Evolutionary conservation across 495 filamentous ascomycete genomes (phyloP).

Genomic region (Neurospora sp.): DNA sequence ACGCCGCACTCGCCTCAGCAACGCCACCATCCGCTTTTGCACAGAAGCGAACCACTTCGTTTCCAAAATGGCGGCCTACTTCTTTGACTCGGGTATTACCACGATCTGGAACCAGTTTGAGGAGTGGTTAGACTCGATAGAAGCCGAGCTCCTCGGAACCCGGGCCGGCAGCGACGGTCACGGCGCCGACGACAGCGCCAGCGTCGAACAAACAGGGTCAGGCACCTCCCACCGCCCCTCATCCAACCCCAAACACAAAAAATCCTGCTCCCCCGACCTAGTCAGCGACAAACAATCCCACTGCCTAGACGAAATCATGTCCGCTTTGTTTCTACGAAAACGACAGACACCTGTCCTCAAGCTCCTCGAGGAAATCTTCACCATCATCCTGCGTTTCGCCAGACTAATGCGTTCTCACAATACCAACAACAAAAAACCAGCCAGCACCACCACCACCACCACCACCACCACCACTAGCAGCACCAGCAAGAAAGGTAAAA

Average conservation of each 20-base stretch:
- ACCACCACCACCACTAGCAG: not conserved
- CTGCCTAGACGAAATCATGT: constrained; percentile 71
- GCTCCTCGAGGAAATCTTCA: constrained; percentile 70
- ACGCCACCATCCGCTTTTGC: constrained; percentile 49
- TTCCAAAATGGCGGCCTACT: constrained; percentile 54
- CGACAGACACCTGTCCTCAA: constrained; percentile 60
- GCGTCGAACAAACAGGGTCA: constrained; percentile 42
- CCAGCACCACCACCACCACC: not conserved
- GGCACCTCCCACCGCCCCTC: constrained; percentile 51
- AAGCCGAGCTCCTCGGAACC: constrained; percentile 37
- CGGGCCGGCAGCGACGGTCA: constrained; percentile 6
- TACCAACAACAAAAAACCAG: too few relatives aligned
- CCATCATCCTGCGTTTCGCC: constrained; percentile 57
- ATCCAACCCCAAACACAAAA: constrained; percentile 30
- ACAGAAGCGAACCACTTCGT: constrained; percentile 74
- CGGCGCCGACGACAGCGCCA: constrained; percentile 23
- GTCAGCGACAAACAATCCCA: constrained; percentile 64
- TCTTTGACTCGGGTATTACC: constrained; percentile 65
- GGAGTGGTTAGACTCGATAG: constrained; percentile 49
- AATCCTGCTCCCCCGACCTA: constrained; percentile 46
- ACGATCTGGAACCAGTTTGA: constrained; percentile 63
- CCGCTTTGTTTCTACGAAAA: constrained; percentile 57
- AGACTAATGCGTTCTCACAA: too few relatives aligned
- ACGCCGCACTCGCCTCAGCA: constrained; percentile 16
- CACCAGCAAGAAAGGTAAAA: not conserved